Conservation (phyloP, 257 asterid genomes). For the Solanum tarapatanum region DNA sequence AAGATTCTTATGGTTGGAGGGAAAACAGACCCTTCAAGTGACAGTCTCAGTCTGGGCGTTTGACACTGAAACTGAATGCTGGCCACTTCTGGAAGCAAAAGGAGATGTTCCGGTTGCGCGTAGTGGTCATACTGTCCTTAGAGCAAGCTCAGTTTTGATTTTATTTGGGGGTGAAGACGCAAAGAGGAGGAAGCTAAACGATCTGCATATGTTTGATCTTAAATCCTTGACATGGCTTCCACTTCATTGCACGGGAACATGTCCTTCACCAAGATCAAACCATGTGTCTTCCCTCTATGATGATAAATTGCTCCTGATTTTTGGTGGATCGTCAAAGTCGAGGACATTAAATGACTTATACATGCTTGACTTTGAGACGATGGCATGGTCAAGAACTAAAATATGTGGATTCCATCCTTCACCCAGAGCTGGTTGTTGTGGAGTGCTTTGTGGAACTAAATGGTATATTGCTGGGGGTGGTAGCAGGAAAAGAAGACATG, state of each 20-base stretch:
- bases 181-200: constrained; percentile 75
- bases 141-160: constrained; percentile 71
- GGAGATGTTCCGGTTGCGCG: constrained; percentile 98
- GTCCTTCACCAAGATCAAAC: constrained; percentile 84
- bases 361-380: constrained; percentile 91
- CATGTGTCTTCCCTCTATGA: constrained; percentile 84
- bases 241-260: constrained; percentile 93
- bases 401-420: constrained; percentile 87
- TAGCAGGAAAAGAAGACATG: constrained; percentile 73
- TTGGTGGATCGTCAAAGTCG: constrained; percentile 87
- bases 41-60: constrained; percentile 88
- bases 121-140: constrained; percentile 85
- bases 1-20: constrained; percentile 93
- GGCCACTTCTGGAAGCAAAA: constrained; percentile 85
- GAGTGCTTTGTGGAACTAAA: constrained; percentile 86
- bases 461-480: constrained; percentile 99
- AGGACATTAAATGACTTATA: constrained; percentile 79
- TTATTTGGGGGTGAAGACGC: constrained; percentile 91
- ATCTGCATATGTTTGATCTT: constrained; percentile 91
- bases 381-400: constrained; percentile 89
- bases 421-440: constrained; percentile 96
- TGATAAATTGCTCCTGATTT: constrained; percentile 69
- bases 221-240: constrained; percentile 97
- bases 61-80: constrained; percentile 92
- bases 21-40: constrained; percentile 74